phyloP scores from a whole-genome alignment of 352 stramenopile species.

The Halophytophthora polymorphica region DNA sequence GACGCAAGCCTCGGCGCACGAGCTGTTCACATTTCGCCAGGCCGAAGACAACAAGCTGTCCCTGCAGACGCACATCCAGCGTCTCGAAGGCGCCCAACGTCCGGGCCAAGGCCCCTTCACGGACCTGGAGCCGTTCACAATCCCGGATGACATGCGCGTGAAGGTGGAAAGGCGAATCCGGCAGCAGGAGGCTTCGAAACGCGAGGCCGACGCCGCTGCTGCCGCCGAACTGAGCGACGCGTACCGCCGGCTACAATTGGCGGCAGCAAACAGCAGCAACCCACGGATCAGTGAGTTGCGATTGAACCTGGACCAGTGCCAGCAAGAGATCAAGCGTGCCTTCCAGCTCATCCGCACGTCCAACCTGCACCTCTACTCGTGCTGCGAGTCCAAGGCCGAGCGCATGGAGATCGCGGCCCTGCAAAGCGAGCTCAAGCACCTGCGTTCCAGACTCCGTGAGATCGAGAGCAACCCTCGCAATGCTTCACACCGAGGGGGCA shows the following conservation, averaged over 20 bases:
- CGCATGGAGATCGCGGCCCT: conserved; percentile 40
- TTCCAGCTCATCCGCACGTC: conserved; percentile 65
- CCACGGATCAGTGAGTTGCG: conserved; percentile 57
- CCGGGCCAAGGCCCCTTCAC: conserved; percentile 42
- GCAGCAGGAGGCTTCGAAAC: conserved; percentile 46
- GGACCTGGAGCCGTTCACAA: conserved; percentile 67
- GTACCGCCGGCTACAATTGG: conserved; percentile 57
- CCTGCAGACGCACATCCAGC: conserved; percentile 44
- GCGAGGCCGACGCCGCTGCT: conserved; percentile 39
- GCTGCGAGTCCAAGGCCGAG: conserved; percentile 62
- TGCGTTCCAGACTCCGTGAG: conserved; percentile 37
- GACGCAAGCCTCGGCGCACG: conserved; percentile 8
- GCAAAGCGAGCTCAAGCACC: conserved; percentile 47
- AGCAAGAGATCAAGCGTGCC: conserved; percentile 61
- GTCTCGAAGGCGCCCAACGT: conserved; percentile 15
- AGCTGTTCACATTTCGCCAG: conserved; percentile 50
- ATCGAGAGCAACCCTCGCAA: conserved; percentile 12
- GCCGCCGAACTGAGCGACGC: conserved; percentile 51
- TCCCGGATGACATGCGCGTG: conserved; percentile 74
- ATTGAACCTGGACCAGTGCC: conserved; percentile 58
- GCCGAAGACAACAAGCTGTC: conserved; percentile 51
- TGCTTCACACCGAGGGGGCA: no score
- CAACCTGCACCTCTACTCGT: conserved; percentile 63
- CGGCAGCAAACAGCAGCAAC: conserved; percentile 35
- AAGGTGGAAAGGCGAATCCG: conserved; percentile 75